These are phyloP conservation scores for Aspergillus coremiiformis DNA, from an alignment of 495 filamentous ascomycete genomes.

Conservation along the genomic window DNA sequence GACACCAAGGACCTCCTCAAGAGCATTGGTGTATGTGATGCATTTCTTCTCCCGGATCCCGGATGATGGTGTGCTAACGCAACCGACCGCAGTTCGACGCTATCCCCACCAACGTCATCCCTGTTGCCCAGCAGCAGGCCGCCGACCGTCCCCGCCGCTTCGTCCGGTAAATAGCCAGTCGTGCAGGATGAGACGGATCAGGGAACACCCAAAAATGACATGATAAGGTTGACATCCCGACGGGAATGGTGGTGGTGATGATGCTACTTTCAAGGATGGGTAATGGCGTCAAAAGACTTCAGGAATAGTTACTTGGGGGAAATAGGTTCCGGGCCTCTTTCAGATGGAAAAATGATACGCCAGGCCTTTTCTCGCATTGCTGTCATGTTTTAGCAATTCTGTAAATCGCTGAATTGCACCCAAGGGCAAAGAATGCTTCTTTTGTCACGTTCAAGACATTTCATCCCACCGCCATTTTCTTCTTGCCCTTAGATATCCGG, in stretches of 20 bases:
- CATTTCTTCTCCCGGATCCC: neutral
- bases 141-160: constrained; percentile 7
- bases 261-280: constrained; percentile 3
- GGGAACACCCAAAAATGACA: neutral
- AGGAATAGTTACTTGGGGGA: neutral
- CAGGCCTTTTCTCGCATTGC: constrained; percentile 1
- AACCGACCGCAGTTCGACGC: constrained; percentile 63
- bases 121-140: constrained; percentile 68
- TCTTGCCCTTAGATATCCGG: neutral
- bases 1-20: constrained; percentile 99
- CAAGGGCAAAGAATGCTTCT: neutral
- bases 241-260: constrained; percentile 1
- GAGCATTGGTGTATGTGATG: constrained; percentile 82
- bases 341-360: neutral
- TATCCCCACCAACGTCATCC: constrained; percentile 75
- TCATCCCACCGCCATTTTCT: neutral
- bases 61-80: neutral
- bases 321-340: neutral
- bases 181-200: neutral
- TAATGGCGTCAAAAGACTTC: constrained; percentile 5
- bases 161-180: neutral
- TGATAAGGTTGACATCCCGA: neutral
- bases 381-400: constrained; percentile 1
- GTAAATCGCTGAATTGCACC: constrained; percentile 1
- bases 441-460: neutral